A percentile compares a stretch with the other conserved stretches of the same genome.
These are phyloP conservation scores for Aspergillus sp. DNA, from an alignment of 2,329 filamentous ascomycete species.

Conservation along the genomic window DNA sequence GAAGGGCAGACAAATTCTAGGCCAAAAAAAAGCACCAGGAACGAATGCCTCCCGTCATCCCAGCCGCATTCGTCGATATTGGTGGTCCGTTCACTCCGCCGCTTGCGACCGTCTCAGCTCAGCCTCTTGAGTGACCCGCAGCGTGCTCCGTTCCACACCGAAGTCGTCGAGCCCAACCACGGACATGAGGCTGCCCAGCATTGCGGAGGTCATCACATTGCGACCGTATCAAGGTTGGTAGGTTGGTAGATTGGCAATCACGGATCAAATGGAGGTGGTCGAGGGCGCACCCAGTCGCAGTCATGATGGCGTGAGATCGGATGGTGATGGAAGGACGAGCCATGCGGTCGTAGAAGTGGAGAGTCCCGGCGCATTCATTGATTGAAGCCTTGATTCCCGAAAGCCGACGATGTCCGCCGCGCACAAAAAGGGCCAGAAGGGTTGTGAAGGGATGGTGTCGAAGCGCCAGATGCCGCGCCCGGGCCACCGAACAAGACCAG, in stretches of 20 bases:
- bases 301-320: conserved; percentile 4
- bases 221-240: neutral
- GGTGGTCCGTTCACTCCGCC: conserved; percentile 5
- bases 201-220: neutral
- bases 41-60: neutral
- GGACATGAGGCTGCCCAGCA: neutral
- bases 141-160: conserved; percentile 2
- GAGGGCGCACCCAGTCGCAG: neutral
- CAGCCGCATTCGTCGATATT: conserved; percentile 18
- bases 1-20: neutral
- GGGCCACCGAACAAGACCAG: neutral
- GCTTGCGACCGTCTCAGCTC: conserved; percentile 19
- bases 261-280: neutral
- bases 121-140: neutral
- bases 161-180: conserved; percentile 3
- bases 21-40: neutral
- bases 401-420: conserved; percentile 1
- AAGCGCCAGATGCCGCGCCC: neutral
- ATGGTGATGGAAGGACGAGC: neutral
- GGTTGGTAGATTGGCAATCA: neutral
- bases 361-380: neutral
- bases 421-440: conserved; percentile 1
- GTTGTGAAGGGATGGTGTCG: neutral
- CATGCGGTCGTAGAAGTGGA: neutral
- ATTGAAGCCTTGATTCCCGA: neutral